Percentiles rank a stretch among this genome's conserved stretches.
Conservation (phyloP, 2,329 filamentous ascomycete genomes). For the Ascochyta lentis region DNA sequence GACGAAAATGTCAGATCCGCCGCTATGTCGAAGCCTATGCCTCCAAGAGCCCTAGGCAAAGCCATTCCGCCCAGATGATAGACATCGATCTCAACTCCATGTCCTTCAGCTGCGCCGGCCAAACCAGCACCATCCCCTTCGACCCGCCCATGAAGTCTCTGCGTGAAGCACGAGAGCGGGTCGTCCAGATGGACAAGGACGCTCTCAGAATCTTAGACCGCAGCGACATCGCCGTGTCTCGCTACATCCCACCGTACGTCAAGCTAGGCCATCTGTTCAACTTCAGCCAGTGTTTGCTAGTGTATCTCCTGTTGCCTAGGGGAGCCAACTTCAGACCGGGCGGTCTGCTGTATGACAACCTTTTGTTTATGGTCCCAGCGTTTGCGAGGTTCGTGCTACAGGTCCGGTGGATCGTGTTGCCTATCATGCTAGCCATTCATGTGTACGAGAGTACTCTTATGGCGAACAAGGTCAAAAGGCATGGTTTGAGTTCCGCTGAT, state of each 20-base stretch:
- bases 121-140: constrained; percentile 64
- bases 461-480: constrained; percentile 55
- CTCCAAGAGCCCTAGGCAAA: constrained; percentile 61
- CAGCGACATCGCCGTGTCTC: constrained; percentile 62
- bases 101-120: constrained; percentile 62
- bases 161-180: constrained; percentile 70
- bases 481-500: constrained; percentile 59
- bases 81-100: constrained; percentile 71
- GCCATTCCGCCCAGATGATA: constrained; percentile 65
- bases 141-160: constrained; percentile 73
- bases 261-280: constrained; percentile 57
- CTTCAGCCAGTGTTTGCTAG: constrained; percentile 55
- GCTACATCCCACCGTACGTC: constrained; percentile 59
- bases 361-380: constrained; percentile 58
- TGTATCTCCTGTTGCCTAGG: constrained; percentile 40
- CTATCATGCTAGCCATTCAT: constrained; percentile 70
- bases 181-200: constrained; percentile 75
- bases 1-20: constrained; percentile 56
- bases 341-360: constrained; percentile 43
- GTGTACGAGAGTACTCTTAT: constrained; percentile 64
- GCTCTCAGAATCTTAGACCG: constrained; percentile 67
- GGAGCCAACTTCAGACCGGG: constrained; percentile 44
- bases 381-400: constrained; percentile 66
- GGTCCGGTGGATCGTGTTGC: constrained; percentile 65
- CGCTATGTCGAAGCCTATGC: constrained; percentile 80